Base-by-base conservation (phyloP, 1,139 yeast species). In the Sugiyamaella castrensis region DNA sequence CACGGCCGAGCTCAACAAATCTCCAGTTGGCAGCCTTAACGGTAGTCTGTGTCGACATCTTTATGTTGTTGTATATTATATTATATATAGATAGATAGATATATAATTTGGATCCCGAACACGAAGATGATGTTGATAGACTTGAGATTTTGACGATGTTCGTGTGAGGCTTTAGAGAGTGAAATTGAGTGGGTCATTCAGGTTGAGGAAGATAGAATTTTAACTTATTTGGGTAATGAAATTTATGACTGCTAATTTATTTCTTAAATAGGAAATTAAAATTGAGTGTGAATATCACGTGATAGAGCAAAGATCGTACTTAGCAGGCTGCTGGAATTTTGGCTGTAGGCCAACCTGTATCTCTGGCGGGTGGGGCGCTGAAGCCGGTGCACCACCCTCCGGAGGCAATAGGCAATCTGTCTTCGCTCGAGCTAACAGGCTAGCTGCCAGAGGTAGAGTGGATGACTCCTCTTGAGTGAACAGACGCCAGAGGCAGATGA, bases 1-100 rank as follows among this genome's bases (percentile, higher is more conserved):
- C 88, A 81, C 98, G 96, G 75, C 99, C 99, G 72, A 91, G 87
- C 82, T 92, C 96, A 75, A 94, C 98, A 74, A 81, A 84, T 86
- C 97, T 88, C 98, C 97, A 91, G 91, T 87, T 87, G 77, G 95
- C 81, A 75, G 95, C 87, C 81, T 87, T 86, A 76, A 91, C 94
- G 73, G 86, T 79, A 74, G 95, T 72, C 71, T 78, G 79, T 66
- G 80, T 71, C 70, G 85, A 78, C 84, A 79, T 81, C 62, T 63
- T 65, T 54, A 38, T 37, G 42, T 43, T 28, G 38, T n/a, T n/a
- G n/a, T n/a, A 34, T 34, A 13, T 8, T 16, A 8, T n/a, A 6
- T 29, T 9, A 27, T n/a, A 9, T 27, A 12, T 31, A 31, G 34
- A 19, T 35, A 19, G 24, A 19, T 4, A 35, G 16, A 28, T 46